Percentiles rank a stretch among this genome's conserved stretches.
Evolutionary conservation across 2,329 filamentous ascomycete genomes (phyloP).

Genomic region (Exophiala phaeomuriformis): DNA sequence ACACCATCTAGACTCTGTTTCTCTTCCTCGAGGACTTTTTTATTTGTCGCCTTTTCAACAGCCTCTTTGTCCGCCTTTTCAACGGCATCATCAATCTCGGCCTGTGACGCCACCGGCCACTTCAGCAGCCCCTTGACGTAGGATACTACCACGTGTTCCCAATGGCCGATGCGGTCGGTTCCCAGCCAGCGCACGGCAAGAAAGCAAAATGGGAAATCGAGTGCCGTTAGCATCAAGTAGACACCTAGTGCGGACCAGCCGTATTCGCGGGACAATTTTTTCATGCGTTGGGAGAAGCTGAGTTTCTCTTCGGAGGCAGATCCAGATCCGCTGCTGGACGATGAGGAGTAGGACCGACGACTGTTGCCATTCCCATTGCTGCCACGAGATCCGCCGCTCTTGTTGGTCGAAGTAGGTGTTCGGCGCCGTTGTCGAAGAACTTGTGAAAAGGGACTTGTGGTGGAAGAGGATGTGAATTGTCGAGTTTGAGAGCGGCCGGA

Average conservation of each 20-base stretch:
- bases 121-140: constrained; percentile 31
- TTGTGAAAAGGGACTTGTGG: too few relatives aligned
- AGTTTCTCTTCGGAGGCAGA: constrained; percentile 31
- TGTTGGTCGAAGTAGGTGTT: too few relatives aligned
- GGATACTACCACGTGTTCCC: constrained; percentile 40
- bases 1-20: constrained; percentile 20
- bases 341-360: constrained; percentile 21
- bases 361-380: constrained; percentile 1
- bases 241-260: constrained; percentile 92
- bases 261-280: constrained; percentile 82
- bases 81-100: constrained; percentile 2
- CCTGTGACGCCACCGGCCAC: constrained; percentile 19
- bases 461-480: too few relatives aligned
- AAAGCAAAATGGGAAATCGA: constrained; percentile 96
- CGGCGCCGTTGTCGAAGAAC: too few relatives aligned
- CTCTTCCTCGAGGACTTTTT: constrained; percentile 23
- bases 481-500: too few relatives aligned
- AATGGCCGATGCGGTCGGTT: constrained; percentile 69
- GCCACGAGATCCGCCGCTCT: too few relatives aligned
- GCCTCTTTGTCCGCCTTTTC: constrained; percentile 29
- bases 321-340: constrained; percentile 11
- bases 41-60: constrained; percentile 36
- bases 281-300: constrained; percentile 64
- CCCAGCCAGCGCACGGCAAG: constrained; percentile 74
- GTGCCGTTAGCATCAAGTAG: constrained; percentile 70